Evolutionary conservation across 176 grass and related monocot genomes (phyloP).

Genomic region (Oryza australiensis): DNA sequence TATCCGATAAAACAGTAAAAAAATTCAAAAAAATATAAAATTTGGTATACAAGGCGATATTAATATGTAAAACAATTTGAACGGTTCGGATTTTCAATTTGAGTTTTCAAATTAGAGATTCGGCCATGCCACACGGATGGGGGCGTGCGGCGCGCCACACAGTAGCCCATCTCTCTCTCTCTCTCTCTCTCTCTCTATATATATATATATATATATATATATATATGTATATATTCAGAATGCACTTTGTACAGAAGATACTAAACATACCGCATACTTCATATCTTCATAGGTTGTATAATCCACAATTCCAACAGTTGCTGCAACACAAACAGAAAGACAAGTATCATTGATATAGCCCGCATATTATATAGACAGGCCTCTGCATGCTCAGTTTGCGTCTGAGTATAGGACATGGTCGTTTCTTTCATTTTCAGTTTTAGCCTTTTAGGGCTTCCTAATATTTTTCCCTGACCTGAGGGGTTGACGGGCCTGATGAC

Average conservation of each 20-base stretch:
- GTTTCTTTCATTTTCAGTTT: not conserved
- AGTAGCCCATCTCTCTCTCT: no score
- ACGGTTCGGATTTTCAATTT: no score
- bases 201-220: no score
- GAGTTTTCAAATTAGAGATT: no score
- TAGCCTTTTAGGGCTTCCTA: not conserved
- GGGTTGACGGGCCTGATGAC: not conserved
- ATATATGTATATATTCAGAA: constrained; percentile 12
- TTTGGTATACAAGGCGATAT: no score
- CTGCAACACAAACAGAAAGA: constrained; percentile 46
- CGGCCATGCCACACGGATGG: no score
- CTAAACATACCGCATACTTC: constrained; percentile 81
- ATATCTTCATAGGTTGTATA: constrained; percentile 96
- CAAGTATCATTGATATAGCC: constrained; percentile 13
- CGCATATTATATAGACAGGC: not conserved
- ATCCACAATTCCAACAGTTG: constrained; percentile 79
- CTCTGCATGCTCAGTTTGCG: not conserved
- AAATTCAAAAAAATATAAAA: no score
- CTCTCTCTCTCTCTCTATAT: no score
- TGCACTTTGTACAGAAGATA: not conserved
- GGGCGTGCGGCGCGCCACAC: no score
- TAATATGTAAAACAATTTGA: no score
- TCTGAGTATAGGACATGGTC: not conserved
- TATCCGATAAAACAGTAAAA: no score
- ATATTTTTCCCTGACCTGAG: not conserved